phyloP scores from a whole-genome alignment of 139 green algal genomes.

The Limnomonas spitsbergensis region DNA sequence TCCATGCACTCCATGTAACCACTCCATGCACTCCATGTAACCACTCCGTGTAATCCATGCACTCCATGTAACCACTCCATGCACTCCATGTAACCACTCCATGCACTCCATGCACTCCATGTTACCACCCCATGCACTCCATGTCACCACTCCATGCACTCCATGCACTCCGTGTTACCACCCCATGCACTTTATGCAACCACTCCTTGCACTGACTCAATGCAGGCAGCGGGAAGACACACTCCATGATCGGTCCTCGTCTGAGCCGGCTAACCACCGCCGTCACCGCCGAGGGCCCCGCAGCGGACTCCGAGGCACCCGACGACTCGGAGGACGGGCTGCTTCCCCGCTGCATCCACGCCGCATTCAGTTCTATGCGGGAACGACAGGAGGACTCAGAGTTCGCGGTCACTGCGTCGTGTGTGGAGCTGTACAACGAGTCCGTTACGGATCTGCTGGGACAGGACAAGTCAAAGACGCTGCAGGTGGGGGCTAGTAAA shows the following conservation, averaged over 20 bases:
- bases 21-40: no score
- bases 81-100: no score
- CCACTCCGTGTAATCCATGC: no score
- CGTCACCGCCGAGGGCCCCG: background rate
- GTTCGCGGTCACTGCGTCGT: constrained; percentile 26
- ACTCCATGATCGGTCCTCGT: constrained; percentile 71
- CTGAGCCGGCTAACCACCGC: constrained; percentile 28
- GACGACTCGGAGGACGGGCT: constrained; percentile 55
- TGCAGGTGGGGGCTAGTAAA: constrained; percentile 34
- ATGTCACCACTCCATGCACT: no score
- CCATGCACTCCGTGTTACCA: no score
- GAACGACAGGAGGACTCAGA: constrained; percentile 7
- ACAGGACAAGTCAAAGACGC: constrained; percentile 29
- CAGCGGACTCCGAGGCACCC: background rate
- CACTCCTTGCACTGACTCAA: no score
- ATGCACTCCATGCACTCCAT: no score
- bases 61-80: no score
- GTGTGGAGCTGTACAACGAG: constrained; percentile 74
- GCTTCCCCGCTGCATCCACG: constrained; percentile 42
- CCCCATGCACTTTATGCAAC: no score
- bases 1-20: no score
- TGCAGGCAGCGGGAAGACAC: constrained; percentile 69
- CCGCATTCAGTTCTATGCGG: constrained; percentile 26
- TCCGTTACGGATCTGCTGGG: constrained; percentile 60
- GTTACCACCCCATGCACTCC: no score